Evolutionary conservation across 106 monocot genomes (phyloP).

Genomic region (Phalaenopsis equestris): DNA sequence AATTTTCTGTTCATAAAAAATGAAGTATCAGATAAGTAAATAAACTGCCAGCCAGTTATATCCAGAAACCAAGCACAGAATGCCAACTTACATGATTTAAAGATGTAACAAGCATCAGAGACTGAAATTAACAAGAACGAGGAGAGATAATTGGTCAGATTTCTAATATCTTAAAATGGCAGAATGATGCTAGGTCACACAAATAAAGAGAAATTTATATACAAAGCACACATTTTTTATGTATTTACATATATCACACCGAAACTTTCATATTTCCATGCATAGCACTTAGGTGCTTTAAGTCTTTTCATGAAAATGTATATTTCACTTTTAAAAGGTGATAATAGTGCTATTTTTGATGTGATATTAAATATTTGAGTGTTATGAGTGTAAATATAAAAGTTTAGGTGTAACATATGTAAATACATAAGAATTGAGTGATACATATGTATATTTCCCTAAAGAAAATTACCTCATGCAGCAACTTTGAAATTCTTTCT

Average conservation of each 20-base stretch:
- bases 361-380: no score
- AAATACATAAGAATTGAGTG: no score
- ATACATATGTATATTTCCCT: not conserved
- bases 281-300: no score
- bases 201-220: no score
- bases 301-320: no score
- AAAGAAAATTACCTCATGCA: slow-evolving; percentile 62
- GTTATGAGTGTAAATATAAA: no score
- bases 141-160: not conserved
- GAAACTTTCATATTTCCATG: no score
- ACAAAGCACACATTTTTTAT: no score
- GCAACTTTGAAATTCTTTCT: slow-evolving; percentile 73
- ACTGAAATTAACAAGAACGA: slow-evolving; percentile 26
- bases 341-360: no score
- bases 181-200: not conserved
- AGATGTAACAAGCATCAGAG: slow-evolving; percentile 92
- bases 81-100: slow-evolving; percentile 82
- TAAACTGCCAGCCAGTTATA: not conserved
- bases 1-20: slow-evolving; percentile 67
- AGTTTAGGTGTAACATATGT: no score
- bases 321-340: no score
- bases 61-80: not conserved
- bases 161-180: not conserved
- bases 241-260: no score
- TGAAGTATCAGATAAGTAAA: not conserved